Percentiles rank a stretch among this genome's conserved stretches.
These are phyloP conservation scores for Globisporangium alternatum DNA, from an alignment of 352 stramenopile genomes.

Conservation along the genomic window DNA sequence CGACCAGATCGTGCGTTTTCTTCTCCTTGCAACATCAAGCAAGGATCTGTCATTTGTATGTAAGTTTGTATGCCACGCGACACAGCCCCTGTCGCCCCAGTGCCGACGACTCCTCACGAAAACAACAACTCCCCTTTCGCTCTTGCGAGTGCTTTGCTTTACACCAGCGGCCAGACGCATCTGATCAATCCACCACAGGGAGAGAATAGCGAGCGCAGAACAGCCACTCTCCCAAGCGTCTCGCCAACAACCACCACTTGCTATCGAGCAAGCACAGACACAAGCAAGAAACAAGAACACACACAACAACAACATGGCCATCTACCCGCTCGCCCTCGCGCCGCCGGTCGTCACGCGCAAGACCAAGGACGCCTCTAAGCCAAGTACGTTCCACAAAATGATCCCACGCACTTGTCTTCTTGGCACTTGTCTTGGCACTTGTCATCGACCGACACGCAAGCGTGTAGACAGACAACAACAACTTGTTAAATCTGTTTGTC, in stretches of 20 bases:
- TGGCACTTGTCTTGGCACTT: neutral
- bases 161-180: neutral
- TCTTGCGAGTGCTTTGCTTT: neutral
- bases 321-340: slow-evolving; percentile 7
- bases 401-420: neutral
- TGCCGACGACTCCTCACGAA: neutral
- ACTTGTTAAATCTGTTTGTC: neutral
- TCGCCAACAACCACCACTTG: slow-evolving; percentile 1
- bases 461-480: slow-evolving; percentile 9
- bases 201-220: slow-evolving; percentile 5
- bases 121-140: neutral
- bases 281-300: slow-evolving; percentile 6
- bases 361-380: slow-evolving; percentile 14
- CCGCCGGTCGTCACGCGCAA: slow-evolving; percentile 7
- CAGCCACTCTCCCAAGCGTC: neutral
- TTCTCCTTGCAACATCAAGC: neutral
- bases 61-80: neutral
- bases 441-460: neutral
- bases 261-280: slow-evolving; percentile 1
- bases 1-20: neutral
- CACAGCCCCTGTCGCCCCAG: neutral
- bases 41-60: neutral
- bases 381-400: slow-evolving; percentile 12
- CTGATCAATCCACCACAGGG: neutral
- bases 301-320: slow-evolving; percentile 5